A percentile compares a stretch with the other conserved stretches of the same genome.
These are phyloP conservation scores for Podospora sp. DNA, from an alignment of 495 filamentous ascomycete species.

Conservation along the genomic window DNA sequence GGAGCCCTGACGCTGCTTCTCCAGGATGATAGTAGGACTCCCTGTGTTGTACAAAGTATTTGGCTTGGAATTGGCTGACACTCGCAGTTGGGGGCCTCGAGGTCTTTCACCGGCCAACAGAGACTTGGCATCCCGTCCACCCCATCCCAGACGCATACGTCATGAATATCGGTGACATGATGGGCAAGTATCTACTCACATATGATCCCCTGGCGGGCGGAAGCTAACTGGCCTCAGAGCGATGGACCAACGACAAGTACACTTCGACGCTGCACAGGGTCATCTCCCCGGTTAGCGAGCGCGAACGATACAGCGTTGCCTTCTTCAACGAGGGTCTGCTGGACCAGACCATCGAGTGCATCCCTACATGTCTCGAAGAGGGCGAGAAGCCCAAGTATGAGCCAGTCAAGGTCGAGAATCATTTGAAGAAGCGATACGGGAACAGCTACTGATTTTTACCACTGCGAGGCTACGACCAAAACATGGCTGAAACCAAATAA, in stretches of 20 bases:
- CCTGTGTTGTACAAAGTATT: background rate
- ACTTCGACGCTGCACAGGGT: conserved; percentile 51
- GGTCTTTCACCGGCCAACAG: conserved; percentile 46
- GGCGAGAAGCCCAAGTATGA: conserved; percentile 29
- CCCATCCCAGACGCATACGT: conserved; percentile 50
- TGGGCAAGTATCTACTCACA: conserved; percentile 29
- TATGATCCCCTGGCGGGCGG: background rate
- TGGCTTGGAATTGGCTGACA: background rate
- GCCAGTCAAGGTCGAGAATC: conserved; percentile 41
- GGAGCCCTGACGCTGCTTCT: conserved; percentile 51
- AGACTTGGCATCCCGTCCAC: conserved; percentile 47
- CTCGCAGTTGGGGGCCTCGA: conserved; percentile 44
- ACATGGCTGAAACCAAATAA: too few relatives aligned
- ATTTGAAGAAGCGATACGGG: conserved; percentile 41
- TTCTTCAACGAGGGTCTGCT: conserved; percentile 50
- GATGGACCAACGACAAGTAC: conserved; percentile 48
- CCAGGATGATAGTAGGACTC: conserved; percentile 42
- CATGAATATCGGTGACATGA: conserved; percentile 48
- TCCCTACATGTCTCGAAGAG: conserved; percentile 39
- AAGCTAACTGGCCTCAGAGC: conserved; percentile 1
- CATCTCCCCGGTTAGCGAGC: conserved; percentile 44
- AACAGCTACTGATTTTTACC: conserved; percentile 37
- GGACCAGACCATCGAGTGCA: conserved; percentile 41
- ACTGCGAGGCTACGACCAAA: too few relatives aligned
- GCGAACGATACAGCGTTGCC: conserved; percentile 53